A percentile compares a stretch with the other conserved stretches of the same genome.
Evolutionary conservation across 2,329 filamentous ascomycete genomes (phyloP).

Genomic region (Xylaria arbuscula): DNA sequence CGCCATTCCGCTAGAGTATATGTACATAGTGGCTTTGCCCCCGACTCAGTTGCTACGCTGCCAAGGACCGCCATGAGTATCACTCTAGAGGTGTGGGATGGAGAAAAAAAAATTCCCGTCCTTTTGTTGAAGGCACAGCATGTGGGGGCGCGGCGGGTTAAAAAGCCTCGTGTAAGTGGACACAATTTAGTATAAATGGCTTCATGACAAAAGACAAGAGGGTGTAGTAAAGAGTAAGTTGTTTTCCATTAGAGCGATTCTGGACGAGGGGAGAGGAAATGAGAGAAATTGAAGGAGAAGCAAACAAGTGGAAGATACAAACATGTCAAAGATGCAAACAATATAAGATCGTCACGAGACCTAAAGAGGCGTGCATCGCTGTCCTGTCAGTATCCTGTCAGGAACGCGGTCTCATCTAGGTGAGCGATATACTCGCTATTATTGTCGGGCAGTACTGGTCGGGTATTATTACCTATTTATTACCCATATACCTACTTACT

Average conservation of each 20-base stretch:
- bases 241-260: not conserved
- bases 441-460: no score
- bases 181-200: not conserved
- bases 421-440: not conserved
- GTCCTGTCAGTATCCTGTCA: no score
- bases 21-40: not conserved
- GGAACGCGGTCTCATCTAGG: not conserved
- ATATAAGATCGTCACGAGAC: not conserved
- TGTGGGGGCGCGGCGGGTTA: not conserved
- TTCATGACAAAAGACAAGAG: not conserved
- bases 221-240: not conserved
- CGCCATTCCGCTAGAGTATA: not conserved
- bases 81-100: no score
- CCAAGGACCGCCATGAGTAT: not conserved
- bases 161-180: conserved; percentile 6
- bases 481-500: no score
- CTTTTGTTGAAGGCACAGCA: not conserved
- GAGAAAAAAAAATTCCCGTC: not conserved
- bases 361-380: no score
- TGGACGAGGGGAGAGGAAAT: not conserved
- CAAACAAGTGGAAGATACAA: not conserved
- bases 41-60: not conserved
- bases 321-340: not conserved
- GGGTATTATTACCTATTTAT: no score
- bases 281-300: not conserved